These are phyloP conservation scores for Alloascoidea hylecoeti DNA, from an alignment of 805 yeast genomes.

Conservation along the genomic window DNA sequence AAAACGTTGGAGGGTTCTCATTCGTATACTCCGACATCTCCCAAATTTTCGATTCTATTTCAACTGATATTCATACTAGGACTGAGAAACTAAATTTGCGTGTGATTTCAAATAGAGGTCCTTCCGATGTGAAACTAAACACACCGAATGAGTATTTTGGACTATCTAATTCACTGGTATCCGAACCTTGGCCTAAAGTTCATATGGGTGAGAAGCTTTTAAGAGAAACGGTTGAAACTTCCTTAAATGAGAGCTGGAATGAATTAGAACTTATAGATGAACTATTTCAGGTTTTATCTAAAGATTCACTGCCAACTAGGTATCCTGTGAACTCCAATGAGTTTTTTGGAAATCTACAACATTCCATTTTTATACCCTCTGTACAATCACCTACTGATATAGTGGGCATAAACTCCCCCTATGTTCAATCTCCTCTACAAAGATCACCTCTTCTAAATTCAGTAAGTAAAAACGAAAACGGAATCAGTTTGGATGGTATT, in stretches of 20 bases:
- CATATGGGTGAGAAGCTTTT: conserved; percentile 34
- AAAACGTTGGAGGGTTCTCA: conserved; percentile 47
- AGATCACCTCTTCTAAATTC: neutral
- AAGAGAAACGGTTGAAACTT: conserved; percentile 15
- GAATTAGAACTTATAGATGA: conserved; percentile 29
- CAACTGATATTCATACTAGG: neutral
- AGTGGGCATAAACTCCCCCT: neutral
- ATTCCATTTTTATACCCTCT: conserved; percentile 62
- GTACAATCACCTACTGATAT: conserved; percentile 3
- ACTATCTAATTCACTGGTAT: conserved; percentile 52
- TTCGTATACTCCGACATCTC: conserved; percentile 38
- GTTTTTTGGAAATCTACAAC: conserved; percentile 29
- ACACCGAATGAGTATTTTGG: conserved; percentile 22
- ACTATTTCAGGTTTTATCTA: conserved; percentile 42
- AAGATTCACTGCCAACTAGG: conserved; percentile 20
- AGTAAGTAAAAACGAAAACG: neutral
- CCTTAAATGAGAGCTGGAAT: conserved; percentile 9
- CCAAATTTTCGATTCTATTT: conserved; percentile 9
- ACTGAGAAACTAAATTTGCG: conserved; percentile 21
- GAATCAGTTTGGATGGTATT: conserved; percentile 3
- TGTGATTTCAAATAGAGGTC: conserved; percentile 31
- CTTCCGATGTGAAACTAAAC: conserved; percentile 16
- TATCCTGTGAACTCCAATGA: conserved; percentile 15
- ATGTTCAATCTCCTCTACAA: neutral
- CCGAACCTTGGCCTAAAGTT: conserved; percentile 69